Percentiles rank a stretch among this genome's conserved stretches.
These are phyloP conservation scores for Parmales sp. DNA, from an alignment of 108 stramenopile genomes.

Conservation along the genomic window DNA sequence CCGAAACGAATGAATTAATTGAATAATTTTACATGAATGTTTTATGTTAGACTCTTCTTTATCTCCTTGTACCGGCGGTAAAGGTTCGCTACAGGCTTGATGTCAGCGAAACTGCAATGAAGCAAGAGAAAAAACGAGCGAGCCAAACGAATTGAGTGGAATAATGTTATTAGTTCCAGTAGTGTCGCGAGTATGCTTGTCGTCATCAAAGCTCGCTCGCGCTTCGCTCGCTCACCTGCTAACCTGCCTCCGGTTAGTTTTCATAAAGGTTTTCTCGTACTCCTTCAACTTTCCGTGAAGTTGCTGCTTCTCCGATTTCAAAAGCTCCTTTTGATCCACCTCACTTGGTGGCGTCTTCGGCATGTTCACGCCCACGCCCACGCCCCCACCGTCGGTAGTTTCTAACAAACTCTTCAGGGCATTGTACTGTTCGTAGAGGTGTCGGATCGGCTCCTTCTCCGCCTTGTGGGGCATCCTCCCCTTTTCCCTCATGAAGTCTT, in stretches of 20 bases:
- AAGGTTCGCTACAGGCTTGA: conserved; percentile 76
- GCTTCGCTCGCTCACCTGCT: too few species aligned
- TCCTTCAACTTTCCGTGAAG: conserved; percentile 78
- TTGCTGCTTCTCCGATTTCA: conserved; percentile 65
- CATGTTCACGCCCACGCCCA: neutral
- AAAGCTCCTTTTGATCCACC: conserved; percentile 36
- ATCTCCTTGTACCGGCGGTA: conserved; percentile 86
- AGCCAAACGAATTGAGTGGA: too few species aligned
- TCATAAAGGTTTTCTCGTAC: conserved; percentile 77
- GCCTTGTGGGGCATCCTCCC: conserved; percentile 85
- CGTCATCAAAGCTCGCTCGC: too few species aligned
- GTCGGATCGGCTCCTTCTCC: conserved; percentile 96
- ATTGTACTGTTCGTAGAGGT: conserved; percentile 89
- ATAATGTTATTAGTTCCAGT: too few species aligned
- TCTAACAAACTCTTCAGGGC: conserved; percentile 65
- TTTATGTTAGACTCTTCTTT: conserved; percentile 40
- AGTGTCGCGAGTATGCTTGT: too few species aligned
- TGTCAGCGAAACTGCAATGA: conserved; percentile 80
- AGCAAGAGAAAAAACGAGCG: too few species aligned
- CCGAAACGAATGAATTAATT: too few species aligned
- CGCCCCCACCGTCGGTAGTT: neutral
- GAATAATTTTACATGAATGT: too few species aligned
- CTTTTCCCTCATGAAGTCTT: conserved; percentile 64
- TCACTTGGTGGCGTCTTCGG: neutral
- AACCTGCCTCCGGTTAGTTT: conserved; percentile 69